Conservation (phyloP, 2,329 filamentous ascomycete genomes). For the Ilyonectria sp. region DNA sequence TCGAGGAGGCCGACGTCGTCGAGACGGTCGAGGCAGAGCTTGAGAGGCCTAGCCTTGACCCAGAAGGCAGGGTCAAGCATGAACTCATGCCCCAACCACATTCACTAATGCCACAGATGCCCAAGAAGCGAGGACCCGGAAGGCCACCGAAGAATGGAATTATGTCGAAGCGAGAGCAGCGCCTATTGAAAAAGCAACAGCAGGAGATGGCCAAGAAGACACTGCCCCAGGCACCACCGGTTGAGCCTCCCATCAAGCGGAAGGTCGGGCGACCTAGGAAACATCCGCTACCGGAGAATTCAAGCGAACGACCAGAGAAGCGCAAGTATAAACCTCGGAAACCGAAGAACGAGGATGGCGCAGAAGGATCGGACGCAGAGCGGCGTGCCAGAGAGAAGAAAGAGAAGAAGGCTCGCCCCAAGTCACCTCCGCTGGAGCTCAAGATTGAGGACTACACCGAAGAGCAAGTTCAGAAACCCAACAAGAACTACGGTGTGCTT, state of each 20-base stretch:
- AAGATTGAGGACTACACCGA: conserved; percentile 69
- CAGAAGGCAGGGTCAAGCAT: conserved; percentile 47
- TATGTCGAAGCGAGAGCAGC: conserved; percentile 84
- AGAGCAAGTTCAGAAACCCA: conserved; percentile 73
- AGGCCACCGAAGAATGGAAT: conserved; percentile 86
- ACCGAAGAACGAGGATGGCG: conserved; percentile 67
- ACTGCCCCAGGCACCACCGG: conserved; percentile 61
- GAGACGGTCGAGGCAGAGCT: conserved; percentile 48
- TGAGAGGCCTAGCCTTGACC: conserved; percentile 45
- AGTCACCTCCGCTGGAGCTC: conserved; percentile 73
- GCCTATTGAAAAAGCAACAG: conserved; percentile 72
- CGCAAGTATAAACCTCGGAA: conserved; percentile 77
- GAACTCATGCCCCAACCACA: conserved; percentile 53
- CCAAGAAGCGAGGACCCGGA: conserved; percentile 83
- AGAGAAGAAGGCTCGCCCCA: conserved; percentile 71
- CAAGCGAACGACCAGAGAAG: conserved; percentile 70
- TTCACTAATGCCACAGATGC: conserved; percentile 60
- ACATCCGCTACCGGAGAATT: conserved; percentile 72
- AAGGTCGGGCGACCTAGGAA: conserved; percentile 78
- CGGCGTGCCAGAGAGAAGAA: conserved; percentile 71
- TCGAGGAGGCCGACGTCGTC: conserved; percentile 47
- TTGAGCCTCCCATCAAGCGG: conserved; percentile 70
- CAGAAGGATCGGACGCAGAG: conserved; percentile 70
- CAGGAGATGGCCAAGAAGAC: conserved; percentile 66
- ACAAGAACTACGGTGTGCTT: conserved; percentile 73